A percentile compares a stretch with the other conserved stretches of the same genome.
Evolutionary conservation across 2,329 filamentous ascomycete species (phyloP).

Genomic region (Ophiognomonia clavigignenti-juglandacearum): DNA sequence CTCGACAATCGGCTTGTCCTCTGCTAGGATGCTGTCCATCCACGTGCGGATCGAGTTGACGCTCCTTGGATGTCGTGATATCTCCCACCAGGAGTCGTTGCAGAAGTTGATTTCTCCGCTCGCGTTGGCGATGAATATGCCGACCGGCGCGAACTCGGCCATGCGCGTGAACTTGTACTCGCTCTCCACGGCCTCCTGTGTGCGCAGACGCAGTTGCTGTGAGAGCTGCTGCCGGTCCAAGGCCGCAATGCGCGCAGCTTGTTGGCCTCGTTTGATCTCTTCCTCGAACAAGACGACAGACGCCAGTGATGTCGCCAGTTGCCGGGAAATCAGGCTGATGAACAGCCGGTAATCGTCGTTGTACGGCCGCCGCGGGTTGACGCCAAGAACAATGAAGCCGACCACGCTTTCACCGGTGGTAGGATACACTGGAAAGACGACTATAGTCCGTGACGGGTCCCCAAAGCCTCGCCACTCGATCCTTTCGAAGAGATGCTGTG

Average conservation of each 20-base stretch:
- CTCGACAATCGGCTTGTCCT: constrained; percentile 57
- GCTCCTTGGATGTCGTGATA: constrained; percentile 60
- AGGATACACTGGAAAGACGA: constrained; percentile 74
- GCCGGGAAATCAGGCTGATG: constrained; percentile 67
- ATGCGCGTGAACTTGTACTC: constrained; percentile 79
- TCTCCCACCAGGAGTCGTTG: constrained; percentile 75
- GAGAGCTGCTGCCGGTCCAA: constrained; percentile 74
- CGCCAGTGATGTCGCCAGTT: constrained; percentile 73
- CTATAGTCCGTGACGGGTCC: constrained; percentile 64
- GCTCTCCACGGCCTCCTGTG: constrained; percentile 58
- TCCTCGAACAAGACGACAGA: constrained; percentile 81
- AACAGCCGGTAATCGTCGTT: constrained; percentile 79
- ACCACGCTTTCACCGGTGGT: constrained; percentile 68
- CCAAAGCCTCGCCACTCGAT: constrained; percentile 67
- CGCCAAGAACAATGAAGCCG: constrained; percentile 73
- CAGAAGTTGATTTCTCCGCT: constrained; percentile 69
- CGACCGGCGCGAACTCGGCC: constrained; percentile 79
- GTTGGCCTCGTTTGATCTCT: constrained; percentile 70
- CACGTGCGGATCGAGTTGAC: constrained; percentile 57
- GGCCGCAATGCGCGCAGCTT: constrained; percentile 68
- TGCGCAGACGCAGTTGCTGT: constrained; percentile 64
- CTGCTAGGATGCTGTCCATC: constrained; percentile 67
- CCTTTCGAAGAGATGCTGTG: constrained; percentile 58
- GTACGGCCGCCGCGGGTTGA: constrained; percentile 74
- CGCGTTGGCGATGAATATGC: constrained; percentile 77